Evolutionary conservation across 208 protist species (phyloP), one percentile per base, ranked within the genome.

Genomic region (Leishmania mexicana): DNA sequence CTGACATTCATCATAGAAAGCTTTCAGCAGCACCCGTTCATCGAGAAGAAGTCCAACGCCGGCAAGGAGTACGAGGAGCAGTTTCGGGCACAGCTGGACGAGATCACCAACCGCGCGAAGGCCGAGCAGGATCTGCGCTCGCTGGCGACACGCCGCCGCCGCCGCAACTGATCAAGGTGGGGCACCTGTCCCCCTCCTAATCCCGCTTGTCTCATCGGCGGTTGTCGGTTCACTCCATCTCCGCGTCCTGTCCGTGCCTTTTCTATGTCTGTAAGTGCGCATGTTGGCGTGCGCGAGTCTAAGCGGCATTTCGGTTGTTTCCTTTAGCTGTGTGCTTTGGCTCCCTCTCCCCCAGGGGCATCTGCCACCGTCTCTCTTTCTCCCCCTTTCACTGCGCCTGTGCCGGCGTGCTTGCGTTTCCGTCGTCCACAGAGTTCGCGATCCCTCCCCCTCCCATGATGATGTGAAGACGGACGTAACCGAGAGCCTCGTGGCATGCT

Each of bases 101-200:
- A 94, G 42, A 92, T 97, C 45, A 73, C 88, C 24, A 81, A 84
- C 49, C 89, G 92, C 71, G 86, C 85, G 11, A 93, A 93, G 83
- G 93, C 89, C 17, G 92, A 95, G 78, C 93, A 96, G 78, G 94
- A 96, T 70, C 71, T 97, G 11, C 79, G 87, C 38, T 90, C 85
- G 13, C 79, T 97, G 8, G 78, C 94, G 1, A 84, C 77, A 17
- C 80, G 83, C 67, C 86, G 86, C n/a, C 80, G 84, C 57, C 84
- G 84, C 53, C 80, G 84, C 64, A 76, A 70, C 57, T 85, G 83
- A 79, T 58, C n/a, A 60, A 15, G 49, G 68, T 58, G 68, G 11
- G 42, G 10, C 68, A 47, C 19, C 40, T 49, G 42, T 5, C 28
- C 24, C 49, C 24, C 24, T 19, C 68, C 28, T 5, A 21, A 28